Conservation (phyloP, 2,329 filamentous ascomycete species). For the Calonectria fujianensis region DNA sequence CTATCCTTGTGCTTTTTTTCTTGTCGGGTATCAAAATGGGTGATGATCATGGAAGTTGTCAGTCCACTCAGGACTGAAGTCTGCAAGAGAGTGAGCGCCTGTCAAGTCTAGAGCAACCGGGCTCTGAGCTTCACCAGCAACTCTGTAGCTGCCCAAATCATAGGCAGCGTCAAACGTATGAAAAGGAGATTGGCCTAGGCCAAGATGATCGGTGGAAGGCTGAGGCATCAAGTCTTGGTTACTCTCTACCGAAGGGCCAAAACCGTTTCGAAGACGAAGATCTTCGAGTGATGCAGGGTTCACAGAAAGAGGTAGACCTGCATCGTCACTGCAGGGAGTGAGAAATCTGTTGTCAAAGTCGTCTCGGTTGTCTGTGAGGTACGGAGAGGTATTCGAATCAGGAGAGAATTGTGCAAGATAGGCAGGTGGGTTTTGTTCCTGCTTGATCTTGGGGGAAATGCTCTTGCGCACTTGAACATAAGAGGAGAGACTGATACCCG, state of each 20-base stretch:
- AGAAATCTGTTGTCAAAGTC: constrained; percentile 66
- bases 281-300: constrained; percentile 57
- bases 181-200: constrained; percentile 60
- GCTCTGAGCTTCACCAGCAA: constrained; percentile 56
- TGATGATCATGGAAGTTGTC: constrained; percentile 57
- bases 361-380: constrained; percentile 59
- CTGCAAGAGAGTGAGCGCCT: constrained; percentile 53
- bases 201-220: constrained; percentile 54
- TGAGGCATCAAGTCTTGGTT: constrained; percentile 56
- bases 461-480: constrained; percentile 55
- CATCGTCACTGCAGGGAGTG: constrained; percentile 74
- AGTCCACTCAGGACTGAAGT: constrained; percentile 57
- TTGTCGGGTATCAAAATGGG: constrained; percentile 57
- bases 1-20: constrained; percentile 45
- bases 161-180: constrained; percentile 65
- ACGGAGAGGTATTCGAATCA: constrained; percentile 61
- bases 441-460: constrained; percentile 58
- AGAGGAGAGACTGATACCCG: constrained; percentile 54
- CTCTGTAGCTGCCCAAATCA: constrained; percentile 61
- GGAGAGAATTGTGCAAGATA: constrained; percentile 61
- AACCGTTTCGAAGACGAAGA: constrained; percentile 52
- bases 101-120: constrained; percentile 51
- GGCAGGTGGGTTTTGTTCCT: constrained; percentile 59
- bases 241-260: constrained; percentile 54
- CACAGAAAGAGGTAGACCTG: constrained; percentile 54